Conservation (phyloP, 2,329 filamentous ascomycete genomes). For the Knufia petricola region DNA sequence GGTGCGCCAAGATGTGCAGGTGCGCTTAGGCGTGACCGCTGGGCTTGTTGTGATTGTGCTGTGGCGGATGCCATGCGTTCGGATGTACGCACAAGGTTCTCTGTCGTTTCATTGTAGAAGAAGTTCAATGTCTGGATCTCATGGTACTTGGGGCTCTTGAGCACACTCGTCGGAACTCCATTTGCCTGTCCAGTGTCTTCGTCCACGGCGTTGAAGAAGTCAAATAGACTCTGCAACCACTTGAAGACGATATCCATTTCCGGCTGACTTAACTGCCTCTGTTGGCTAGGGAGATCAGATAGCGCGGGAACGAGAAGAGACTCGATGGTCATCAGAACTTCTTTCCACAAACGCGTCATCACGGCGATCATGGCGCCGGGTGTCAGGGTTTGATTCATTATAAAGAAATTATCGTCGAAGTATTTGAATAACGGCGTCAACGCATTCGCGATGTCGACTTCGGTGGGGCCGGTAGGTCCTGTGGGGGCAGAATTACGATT, state of each 20-base stretch:
- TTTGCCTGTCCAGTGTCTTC: constrained; percentile 73
- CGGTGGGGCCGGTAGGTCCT: constrained; percentile 46
- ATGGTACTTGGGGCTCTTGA: constrained; percentile 97
- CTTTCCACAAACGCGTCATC: constrained; percentile 97
- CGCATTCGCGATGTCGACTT: constrained; percentile 67
- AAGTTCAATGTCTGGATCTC: constrained; percentile 94
- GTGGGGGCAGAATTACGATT: constrained; percentile 34
- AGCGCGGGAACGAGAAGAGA: constrained; percentile 81
- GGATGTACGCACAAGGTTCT: constrained; percentile 85
- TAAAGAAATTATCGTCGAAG: constrained; percentile 97
- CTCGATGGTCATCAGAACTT: constrained; percentile 87
- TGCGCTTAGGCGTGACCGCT: constrained; percentile 59
- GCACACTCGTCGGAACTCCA: constrained; percentile 79
- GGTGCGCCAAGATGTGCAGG: constrained; percentile 43
- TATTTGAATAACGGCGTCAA: constrained; percentile 81
- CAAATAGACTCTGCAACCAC: constrained; percentile 83
- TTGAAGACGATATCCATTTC: constrained; percentile 92
- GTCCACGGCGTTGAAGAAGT: constrained; percentile 90
- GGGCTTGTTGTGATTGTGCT: constrained; percentile 62
- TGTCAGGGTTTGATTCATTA: constrained; percentile 95
- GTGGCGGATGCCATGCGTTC: constrained; percentile 91
- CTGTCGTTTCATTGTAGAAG: constrained; percentile 92
- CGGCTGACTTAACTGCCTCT: constrained; percentile 71
- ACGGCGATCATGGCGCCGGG: constrained; percentile 96
- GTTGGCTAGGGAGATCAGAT: constrained; percentile 84